Conservation (phyloP, 2,329 filamentous ascomycete genomes). For the Ophiocordyceps camponoti-leonardi region DNA sequence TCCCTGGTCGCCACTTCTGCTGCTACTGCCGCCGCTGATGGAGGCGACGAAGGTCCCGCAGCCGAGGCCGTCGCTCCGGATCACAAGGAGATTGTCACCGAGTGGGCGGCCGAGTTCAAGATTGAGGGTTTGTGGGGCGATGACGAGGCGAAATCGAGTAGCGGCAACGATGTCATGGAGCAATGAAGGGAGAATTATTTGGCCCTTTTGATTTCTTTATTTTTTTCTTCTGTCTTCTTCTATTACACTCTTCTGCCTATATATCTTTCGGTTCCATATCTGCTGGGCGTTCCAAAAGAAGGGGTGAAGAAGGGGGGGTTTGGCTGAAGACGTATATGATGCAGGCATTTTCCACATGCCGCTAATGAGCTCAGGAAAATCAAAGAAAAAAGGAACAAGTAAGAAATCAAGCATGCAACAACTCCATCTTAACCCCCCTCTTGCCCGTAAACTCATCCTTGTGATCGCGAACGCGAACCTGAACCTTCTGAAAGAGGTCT, state of each 20-base stretch:
- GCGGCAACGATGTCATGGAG: constrained; percentile 30
- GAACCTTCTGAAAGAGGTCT: constrained; percentile 84
- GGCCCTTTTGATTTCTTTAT: not conserved
- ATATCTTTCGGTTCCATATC: too few species aligned
- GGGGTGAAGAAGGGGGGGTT: too few species aligned
- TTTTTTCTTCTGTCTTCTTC: not conserved
- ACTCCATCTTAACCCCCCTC: constrained; percentile 67
- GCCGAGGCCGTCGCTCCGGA: constrained; percentile 35
- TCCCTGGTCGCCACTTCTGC: too few species aligned
- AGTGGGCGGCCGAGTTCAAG: constrained; percentile 92
- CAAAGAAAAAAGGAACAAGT: not conserved
- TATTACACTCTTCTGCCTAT: not conserved
- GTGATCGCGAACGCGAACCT: constrained; percentile 76
- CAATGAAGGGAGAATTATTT: constrained; percentile 16
- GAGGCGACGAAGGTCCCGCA: constrained; percentile 17
- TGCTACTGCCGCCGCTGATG: constrained; percentile 32
- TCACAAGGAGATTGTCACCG: constrained; percentile 75
- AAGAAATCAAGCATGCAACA: constrained; percentile 22
- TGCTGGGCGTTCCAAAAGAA: not conserved
- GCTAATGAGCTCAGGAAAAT: too few species aligned
- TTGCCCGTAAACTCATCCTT: constrained; percentile 94
- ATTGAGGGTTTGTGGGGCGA: constrained; percentile 88
- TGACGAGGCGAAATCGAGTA: constrained; percentile 26
- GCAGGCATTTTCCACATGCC: too few species aligned
- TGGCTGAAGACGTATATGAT: too few species aligned